Evolutionary conservation across 2,329 filamentous ascomycete genomes (phyloP), one percentile per base, ranked within the genome.

Genomic region (Myriangium duriaei): DNA sequence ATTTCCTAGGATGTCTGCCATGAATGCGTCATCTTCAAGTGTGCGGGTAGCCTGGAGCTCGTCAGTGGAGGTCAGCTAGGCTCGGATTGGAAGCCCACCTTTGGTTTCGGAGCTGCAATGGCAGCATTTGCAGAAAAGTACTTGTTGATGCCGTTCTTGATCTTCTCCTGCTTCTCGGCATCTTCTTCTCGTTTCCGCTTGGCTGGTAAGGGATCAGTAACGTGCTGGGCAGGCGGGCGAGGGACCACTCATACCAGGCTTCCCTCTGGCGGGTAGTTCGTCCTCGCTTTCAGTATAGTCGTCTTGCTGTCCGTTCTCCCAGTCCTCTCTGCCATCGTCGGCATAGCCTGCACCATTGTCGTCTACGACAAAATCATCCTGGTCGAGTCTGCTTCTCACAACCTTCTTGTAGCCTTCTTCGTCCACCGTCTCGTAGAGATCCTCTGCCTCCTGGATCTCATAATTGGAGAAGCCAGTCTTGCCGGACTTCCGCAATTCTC

Each of bases 321-420:
- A 88, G 51, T 96, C 91, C 62, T 94, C 87, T 39, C 91, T 79
- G 43, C 91, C 91, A 55, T 96, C 91, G 57, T 96, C 88, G 47
- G 85, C 88, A 54, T 98, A 98, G 26, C 91, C 88, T 56, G 88
- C 85, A 53, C 88, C 88, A 64, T 95, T 93, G 64, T 98, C 91
- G 65, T 96, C 91, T 43, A 98, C 87, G 37, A 98, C 88, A 53
- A 98, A 98, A 63, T 98, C 91, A 51, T 98, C 91, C 52, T 93
- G 72, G 54, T 96, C 83, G 36, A 98, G 69, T 32, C 91, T 79
- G 40, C 80, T 76, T 30, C 91, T 76, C 11, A 98, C 86, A 48
- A 96, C 80, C 58, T 92, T 92, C 67, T 95, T 95, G 69, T 98
- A 98, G 36, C 83, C 82, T 53, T 91, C 88, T 52, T 98, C 91